Conservation (phyloP, 73 alveolate genomes). For the Paraurostyla sp. region DNA sequence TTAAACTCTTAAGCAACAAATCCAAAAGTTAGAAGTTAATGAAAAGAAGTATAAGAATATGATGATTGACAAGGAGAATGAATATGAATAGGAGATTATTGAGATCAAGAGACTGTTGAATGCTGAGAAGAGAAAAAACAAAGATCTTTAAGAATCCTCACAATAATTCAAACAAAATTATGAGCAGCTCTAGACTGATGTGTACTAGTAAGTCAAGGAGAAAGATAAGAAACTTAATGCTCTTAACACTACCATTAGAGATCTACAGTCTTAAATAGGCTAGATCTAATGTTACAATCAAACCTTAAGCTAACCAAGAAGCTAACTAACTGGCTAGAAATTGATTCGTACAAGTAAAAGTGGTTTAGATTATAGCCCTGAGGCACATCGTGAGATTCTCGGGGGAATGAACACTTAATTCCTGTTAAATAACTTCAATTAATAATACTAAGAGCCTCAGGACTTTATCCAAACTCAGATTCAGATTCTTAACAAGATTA, state of each 20-base stretch:
- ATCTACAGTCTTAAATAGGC: background rate
- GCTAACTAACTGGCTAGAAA: too few relatives aligned
- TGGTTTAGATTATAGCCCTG: conserved; percentile 22
- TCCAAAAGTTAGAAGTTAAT: background rate
- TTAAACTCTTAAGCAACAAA: background rate
- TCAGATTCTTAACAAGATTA: too few relatives aligned
- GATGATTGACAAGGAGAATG: conserved; percentile 58
- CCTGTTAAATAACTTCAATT: background rate
- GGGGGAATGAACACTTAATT: background rate
- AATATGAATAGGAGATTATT: conserved; percentile 44
- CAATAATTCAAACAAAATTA: background rate
- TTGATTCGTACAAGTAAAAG: background rate
- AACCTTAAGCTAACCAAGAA: background rate
- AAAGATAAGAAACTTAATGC: background rate
- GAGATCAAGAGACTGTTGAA: conserved; percentile 47
- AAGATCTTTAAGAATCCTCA: background rate
- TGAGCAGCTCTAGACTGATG: background rate
- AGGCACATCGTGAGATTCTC: background rate
- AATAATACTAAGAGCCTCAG: too few relatives aligned
- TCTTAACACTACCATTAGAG: background rate
- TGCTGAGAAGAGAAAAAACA: conserved; percentile 39
- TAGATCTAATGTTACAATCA: too few relatives aligned
- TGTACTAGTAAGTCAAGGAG: background rate
- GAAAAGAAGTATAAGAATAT: conserved; percentile 43
- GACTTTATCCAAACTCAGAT: too few relatives aligned